Percentiles rank a stretch among this genome's conserved stretches.
Conservation (phyloP, 179 eudicot species). For the Vitellaria paradoxa region DNA sequence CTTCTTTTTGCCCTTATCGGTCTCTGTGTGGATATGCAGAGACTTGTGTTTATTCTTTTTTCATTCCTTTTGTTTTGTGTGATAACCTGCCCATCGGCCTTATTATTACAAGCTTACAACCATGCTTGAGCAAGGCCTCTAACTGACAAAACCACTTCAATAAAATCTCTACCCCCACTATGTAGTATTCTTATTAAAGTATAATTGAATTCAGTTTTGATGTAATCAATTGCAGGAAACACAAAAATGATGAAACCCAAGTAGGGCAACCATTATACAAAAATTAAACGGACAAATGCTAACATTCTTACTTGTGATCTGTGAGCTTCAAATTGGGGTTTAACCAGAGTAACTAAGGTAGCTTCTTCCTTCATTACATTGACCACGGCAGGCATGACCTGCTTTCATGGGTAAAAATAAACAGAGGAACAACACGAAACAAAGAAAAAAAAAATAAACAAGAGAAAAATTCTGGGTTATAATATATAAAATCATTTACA, state of each 20-base stretch:
- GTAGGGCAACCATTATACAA: background rate
- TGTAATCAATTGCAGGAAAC: background rate
- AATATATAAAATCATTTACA: too few species aligned
- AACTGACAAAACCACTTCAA: background rate
- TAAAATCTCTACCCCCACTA: background rate
- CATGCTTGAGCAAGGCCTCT: background rate
- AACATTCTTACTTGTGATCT: conserved; percentile 65
- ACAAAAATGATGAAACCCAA: background rate
- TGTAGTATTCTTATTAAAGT: background rate
- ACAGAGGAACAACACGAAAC: background rate
- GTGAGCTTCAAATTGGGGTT: conserved; percentile 98
- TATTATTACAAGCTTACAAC: background rate
- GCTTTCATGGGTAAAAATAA: conserved; percentile 4
- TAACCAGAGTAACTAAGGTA: conserved; percentile 74
- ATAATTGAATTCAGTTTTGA: background rate
- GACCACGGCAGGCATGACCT: conserved; percentile 99
- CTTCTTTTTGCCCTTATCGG: background rate
- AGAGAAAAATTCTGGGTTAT: background rate
- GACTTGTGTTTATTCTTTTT: background rate
- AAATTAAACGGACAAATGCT: background rate
- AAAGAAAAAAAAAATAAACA: background rate
- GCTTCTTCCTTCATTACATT: conserved; percentile 83
- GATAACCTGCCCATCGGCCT: conserved; percentile 6
- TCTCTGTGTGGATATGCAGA: background rate
- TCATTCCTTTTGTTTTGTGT: too few species aligned